Base-by-base conservation (phyloP, 1,284 basidiomycete genomes). In the Sutorius eximius region DNA sequence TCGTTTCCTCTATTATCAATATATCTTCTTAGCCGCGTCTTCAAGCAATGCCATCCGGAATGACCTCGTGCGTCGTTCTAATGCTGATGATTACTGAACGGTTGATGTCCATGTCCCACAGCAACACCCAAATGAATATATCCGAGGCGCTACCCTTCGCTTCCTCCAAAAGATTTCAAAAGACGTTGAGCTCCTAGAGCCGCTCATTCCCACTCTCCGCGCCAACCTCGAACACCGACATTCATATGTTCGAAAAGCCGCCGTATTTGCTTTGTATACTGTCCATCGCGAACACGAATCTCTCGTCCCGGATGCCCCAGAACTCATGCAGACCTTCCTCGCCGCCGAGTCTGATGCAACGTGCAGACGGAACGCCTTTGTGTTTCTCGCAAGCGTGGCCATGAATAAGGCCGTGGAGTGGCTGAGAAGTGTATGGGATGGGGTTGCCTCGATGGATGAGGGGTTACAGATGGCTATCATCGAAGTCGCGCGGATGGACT, bases 51-150 rank as follows among this genome's bases (percentile, higher is more conserved):
- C 95, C 47, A 94, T 98, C 71, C 91, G 95, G 59, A 98, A 98
- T 74, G 96, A 99, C 77, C 82, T 98, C 53, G 89, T 93, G 60
- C 65, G 89, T 73, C 43, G 24, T 10, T 44, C 24, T 49, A 10
- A 16, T 32, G n/a, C 34, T 43, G 34, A 24, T 34, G 29, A 32
- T 45, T 49, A 53, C 13, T 44, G 6, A 11, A 24, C 15, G 24
- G 38, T 37, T 55, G 38, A 60, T 12, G 2, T 34, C 2, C 37
- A 34, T 38, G 10, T 43, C 16, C 32, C 57, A 4, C 16, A 94
- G 91, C 96, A 99, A 91, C 97, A 99, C 70, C 95, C 97, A 7
- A 99, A 99, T 71, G 97, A 99, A 79, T 99, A 98, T 76, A 98
- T 99, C 64, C 92, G 97, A 38, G 97, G 97, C 49, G 94, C 94